These are phyloP conservation scores for Chenopodium berlandieri DNA, from an alignment of 148 eudicot species.

Conservation along the genomic window DNA sequence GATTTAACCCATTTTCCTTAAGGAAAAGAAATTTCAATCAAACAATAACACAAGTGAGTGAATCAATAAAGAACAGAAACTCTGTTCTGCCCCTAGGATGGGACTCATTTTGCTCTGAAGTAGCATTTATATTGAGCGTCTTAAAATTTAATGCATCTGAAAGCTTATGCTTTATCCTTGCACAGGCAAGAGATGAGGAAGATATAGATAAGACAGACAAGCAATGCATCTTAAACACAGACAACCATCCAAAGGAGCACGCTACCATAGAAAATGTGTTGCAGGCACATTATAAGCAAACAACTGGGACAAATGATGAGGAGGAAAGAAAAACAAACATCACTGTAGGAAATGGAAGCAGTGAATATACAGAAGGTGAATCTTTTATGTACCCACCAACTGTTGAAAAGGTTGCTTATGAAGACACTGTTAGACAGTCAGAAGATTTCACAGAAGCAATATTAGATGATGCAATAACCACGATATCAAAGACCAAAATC, in stretches of 20 bases:
- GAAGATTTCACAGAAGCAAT: neutral
- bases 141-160: neutral
- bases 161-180: neutral
- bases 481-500: neutral
- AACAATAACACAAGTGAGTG: neutral
- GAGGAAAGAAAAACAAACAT: neutral
- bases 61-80: neutral
- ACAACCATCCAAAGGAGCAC: neutral
- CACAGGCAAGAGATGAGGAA: slow-evolving; percentile 10
- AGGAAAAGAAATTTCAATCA: neutral
- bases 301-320: neutral
- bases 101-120: neutral
- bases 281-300: too few species aligned
- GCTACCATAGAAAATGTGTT: neutral
- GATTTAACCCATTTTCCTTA: neutral
- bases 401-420: slow-evolving; percentile 23
- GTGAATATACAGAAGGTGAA: slow-evolving; percentile 29
- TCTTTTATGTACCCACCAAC: slow-evolving; percentile 35
- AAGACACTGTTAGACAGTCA: slow-evolving; percentile 1
- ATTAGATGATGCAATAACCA: neutral
- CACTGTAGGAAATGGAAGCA: slow-evolving; percentile 13
- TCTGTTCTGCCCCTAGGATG: too few species aligned
- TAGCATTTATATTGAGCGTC: neutral
- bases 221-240: neutral
- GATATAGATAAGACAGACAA: neutral